Evolutionary conservation across 2,329 filamentous ascomycete genomes (phyloP).

Genomic region (Epichloe elymi): DNA sequence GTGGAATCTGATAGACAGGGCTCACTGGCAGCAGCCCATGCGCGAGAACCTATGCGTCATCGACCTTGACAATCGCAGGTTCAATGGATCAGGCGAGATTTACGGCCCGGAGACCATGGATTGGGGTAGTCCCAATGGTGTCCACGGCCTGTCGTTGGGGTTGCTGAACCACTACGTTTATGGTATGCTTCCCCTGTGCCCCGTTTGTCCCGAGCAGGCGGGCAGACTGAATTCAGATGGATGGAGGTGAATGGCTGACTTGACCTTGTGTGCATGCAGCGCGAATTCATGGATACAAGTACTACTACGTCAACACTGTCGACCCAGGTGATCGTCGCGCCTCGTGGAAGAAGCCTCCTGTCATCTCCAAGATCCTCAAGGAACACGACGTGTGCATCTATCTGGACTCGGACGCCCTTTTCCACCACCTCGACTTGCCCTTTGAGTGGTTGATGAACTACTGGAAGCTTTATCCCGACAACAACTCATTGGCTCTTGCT

Average conservation of each 20-base stretch:
- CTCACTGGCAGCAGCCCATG: conserved; percentile 20
- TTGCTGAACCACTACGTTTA: conserved; percentile 33
- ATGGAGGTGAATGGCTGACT: not conserved
- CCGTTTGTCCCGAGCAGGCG: not conserved
- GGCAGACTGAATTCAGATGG: not conserved
- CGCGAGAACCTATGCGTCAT: conserved; percentile 30
- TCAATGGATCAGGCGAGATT: conserved; percentile 21
- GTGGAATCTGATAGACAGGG: conserved; percentile 15
- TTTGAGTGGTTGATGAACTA: conserved; percentile 36
- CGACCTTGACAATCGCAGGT: conserved; percentile 30
- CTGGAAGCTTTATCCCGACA: conserved; percentile 26
- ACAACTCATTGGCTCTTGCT: conserved; percentile 29
- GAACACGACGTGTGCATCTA: conserved; percentile 30
- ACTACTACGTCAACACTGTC: conserved; percentile 29
- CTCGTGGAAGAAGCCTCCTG: conserved; percentile 33
- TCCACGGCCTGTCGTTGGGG: conserved; percentile 26
- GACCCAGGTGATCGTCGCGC: conserved; percentile 26
- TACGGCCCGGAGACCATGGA: conserved; percentile 22
- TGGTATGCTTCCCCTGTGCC: conserved; percentile 13
- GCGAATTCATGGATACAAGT: conserved; percentile 33
- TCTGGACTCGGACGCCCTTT: conserved; percentile 32
- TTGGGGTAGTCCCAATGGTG: conserved; percentile 19
- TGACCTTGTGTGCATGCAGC: conserved; percentile 13
- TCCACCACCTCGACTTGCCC: conserved; percentile 28
- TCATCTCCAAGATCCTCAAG: conserved; percentile 29